phyloP scores from a whole-genome alignment of 371 early-diverging fungal genomes.

The Syncephalis fuscata region DNA sequence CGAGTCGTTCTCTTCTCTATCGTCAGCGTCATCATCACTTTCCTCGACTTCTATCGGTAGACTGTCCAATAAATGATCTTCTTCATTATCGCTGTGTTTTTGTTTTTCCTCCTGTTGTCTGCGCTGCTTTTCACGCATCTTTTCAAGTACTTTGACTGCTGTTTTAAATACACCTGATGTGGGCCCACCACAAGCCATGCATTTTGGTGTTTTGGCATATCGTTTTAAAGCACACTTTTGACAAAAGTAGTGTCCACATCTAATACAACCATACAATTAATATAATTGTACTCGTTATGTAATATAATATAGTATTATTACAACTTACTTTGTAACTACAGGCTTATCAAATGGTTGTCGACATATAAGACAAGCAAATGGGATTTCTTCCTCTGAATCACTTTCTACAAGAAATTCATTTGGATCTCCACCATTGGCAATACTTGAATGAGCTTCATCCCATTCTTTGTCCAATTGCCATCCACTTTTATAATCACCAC shows the following conservation, averaged over 20 bases:
- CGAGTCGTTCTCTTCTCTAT: no score
- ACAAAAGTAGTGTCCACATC: conserved; percentile 91
- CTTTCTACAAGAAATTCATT: conserved; percentile 30
- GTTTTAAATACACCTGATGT: conserved; percentile 78
- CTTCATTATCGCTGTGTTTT: not conserved
- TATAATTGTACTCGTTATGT: conserved; percentile 2
- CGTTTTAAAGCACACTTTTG: conserved; percentile 80
- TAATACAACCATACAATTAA: conserved; percentile 4
- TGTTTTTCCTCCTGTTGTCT: not conserved
- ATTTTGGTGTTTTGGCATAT: conserved; percentile 70
- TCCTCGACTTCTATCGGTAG: no score
- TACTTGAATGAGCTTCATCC: conserved; percentile 67
- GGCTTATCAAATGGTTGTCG: conserved; percentile 71
- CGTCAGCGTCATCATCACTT: no score
- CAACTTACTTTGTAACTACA: conserved; percentile 59
- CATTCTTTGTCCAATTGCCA: conserved; percentile 93
- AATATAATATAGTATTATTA: not conserved
- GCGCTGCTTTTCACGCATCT: conserved; percentile 25
- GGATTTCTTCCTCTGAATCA: conserved; percentile 49
- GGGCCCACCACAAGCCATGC: conserved; percentile 70
- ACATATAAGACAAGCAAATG: conserved; percentile 91
- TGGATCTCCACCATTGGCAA: conserved; percentile 27
- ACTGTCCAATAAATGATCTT: not conserved
- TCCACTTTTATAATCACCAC: conserved; percentile 89
- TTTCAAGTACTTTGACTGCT: conserved; percentile 60